phyloP scores from a whole-genome alignment of 1,139 yeast species.

The Spathaspora sp. region DNA sequence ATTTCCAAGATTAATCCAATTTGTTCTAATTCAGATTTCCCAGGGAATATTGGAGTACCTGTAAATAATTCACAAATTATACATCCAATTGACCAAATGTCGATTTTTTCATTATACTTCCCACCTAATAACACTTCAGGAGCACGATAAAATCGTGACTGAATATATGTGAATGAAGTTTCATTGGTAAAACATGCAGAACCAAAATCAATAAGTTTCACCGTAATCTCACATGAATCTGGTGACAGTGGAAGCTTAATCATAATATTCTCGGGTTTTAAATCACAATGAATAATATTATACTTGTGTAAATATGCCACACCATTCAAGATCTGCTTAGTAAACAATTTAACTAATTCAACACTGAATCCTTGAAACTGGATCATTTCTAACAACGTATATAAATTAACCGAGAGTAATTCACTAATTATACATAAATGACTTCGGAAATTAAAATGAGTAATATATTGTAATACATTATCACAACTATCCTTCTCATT shows the following conservation, averaged over 20 bases:
- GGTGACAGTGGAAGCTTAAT: slow-evolving; percentile 33
- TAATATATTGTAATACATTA: slow-evolving; percentile 52
- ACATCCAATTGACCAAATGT: slow-evolving; percentile 80
- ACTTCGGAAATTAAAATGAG: slow-evolving; percentile 77
- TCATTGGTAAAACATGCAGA: slow-evolving; percentile 53
- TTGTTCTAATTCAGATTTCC: slow-evolving; percentile 67
- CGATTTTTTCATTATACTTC: slow-evolving; percentile 65
- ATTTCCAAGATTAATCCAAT: slow-evolving; percentile 57
- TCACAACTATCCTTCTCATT: slow-evolving; percentile 15
- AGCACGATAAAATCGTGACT: slow-evolving; percentile 65
- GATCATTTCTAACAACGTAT: slow-evolving; percentile 61
- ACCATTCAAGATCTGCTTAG: slow-evolving; percentile 58
- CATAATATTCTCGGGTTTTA: slow-evolving; percentile 72
- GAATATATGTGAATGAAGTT: slow-evolving; percentile 56
- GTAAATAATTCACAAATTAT: slow-evolving; percentile 63
- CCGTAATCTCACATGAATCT: slow-evolving; percentile 22
- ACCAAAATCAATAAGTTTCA: slow-evolving; percentile 68
- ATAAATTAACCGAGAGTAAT: slow-evolving; percentile 64
- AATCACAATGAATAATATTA: slow-evolving; percentile 74
- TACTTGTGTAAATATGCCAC: slow-evolving; percentile 57
- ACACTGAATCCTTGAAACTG: slow-evolving; percentile 62
- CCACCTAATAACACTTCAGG: slow-evolving; percentile 87
- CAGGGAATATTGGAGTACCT: slow-evolving; percentile 71
- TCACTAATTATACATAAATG: slow-evolving; percentile 85
- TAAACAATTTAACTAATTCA: slow-evolving; percentile 48